Evolutionary conservation across 2,329 filamentous ascomycete species (phyloP).

Genomic region (Clonostachys rhizophaga): DNA sequence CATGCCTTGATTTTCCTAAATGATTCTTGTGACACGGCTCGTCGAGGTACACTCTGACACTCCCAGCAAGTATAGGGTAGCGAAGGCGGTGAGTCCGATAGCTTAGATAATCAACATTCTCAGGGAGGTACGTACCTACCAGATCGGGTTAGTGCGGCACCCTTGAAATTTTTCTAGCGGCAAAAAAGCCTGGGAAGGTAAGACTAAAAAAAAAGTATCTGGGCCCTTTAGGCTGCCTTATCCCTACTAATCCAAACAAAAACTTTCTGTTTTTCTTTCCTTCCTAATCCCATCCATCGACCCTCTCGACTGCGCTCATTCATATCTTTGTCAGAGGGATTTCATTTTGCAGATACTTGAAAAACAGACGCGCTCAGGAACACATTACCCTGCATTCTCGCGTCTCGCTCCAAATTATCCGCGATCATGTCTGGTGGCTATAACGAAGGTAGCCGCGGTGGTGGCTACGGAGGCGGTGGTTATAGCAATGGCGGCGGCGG

Average conservation of each 20-base stretch:
- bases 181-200: slow-evolving; percentile 11
- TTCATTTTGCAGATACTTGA: no score
- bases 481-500: slow-evolving; percentile 19
- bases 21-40: no score
- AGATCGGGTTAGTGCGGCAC: no score
- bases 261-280: slow-evolving; percentile 2
- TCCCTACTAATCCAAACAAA: no score
- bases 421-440: slow-evolving; percentile 37
- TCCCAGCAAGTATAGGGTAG: no score
- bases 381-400: slow-evolving; percentile 1
- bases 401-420: slow-evolving; percentile 7
- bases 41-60: no score
- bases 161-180: slow-evolving; percentile 13
- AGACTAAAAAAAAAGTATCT: slow-evolving; percentile 9
- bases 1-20: no score
- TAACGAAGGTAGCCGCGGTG: slow-evolving; percentile 23
- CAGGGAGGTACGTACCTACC: no score
- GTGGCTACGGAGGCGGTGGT: slow-evolving; percentile 16
- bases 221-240: not conserved
- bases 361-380: not conserved
- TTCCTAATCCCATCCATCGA: slow-evolving; percentile 9
- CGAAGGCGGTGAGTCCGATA: no score
- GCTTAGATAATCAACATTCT: no score
- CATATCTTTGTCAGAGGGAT: no score
- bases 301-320: slow-evolving; percentile 19